A percentile compares a stretch with the other conserved stretches of the same genome.
phyloP scores from a whole-genome alignment of 2,329 filamentous ascomycete genomes.

The Colletotrichum sp. region DNA sequence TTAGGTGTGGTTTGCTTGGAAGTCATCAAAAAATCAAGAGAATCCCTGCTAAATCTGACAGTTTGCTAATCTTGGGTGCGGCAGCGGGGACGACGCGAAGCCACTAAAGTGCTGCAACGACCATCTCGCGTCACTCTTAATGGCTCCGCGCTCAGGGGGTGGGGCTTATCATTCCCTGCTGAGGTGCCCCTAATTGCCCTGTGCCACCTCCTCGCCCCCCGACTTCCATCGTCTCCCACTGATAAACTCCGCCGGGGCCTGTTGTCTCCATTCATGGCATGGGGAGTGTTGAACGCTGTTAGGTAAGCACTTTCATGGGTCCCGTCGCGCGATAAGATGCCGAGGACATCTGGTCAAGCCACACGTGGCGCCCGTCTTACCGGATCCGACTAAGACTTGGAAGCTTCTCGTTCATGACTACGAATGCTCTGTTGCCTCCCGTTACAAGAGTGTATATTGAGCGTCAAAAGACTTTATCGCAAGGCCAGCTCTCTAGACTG shows the following conservation, averaged over 20 bases:
- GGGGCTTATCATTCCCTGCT: conserved; percentile 1
- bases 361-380: conserved; percentile 1
- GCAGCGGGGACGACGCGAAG: conserved; percentile 10
- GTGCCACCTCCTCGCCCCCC: background rate
- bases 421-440: conserved; percentile 15
- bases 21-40: conserved; percentile 5
- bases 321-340: background rate
- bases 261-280: background rate
- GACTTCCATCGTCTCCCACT: background rate
- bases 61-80: conserved; percentile 18
- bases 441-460: background rate
- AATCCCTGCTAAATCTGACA: conserved; percentile 15
- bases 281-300: background rate
- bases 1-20: conserved; percentile 18
- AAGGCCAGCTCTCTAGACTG: background rate
- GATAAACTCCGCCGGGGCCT: background rate
- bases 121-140: conserved; percentile 12
- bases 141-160: conserved; percentile 13
- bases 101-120: conserved; percentile 8
- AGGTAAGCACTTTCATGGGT: background rate
- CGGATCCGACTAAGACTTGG: conserved; percentile 4
- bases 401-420: conserved; percentile 16
- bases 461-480: background rate
- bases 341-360: background rate
- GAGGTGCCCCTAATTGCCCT: background rate